phyloP scores from a whole-genome alignment of 2,329 filamentous ascomycete species.

The Mycogone perniciosa region DNA sequence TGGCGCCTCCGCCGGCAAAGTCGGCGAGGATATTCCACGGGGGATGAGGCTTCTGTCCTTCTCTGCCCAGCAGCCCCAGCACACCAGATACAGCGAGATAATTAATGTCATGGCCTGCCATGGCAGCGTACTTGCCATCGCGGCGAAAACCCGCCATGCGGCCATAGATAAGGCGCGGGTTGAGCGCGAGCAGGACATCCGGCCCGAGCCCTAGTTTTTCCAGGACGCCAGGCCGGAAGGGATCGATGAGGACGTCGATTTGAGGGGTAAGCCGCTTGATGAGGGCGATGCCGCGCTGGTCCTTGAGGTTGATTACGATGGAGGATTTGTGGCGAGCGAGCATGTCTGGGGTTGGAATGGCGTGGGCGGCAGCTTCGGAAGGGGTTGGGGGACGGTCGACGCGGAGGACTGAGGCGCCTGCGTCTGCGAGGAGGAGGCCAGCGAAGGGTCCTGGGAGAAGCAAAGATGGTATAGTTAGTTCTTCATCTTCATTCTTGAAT shows the following conservation, averaged over 20 bases:
- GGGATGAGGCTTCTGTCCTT: slow-evolving; percentile 63
- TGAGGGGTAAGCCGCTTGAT: slow-evolving; percentile 61
- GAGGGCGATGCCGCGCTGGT: slow-evolving; percentile 54
- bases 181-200: slow-evolving; percentile 55
- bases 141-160: slow-evolving; percentile 87
- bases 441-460: slow-evolving; percentile 66
- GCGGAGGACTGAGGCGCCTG: slow-evolving; percentile 80
- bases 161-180: slow-evolving; percentile 72
- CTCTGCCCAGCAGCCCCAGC: slow-evolving; percentile 67
- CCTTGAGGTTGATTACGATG: slow-evolving; percentile 74
- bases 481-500: background rate
- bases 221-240: slow-evolving; percentile 84
- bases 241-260: slow-evolving; percentile 85
- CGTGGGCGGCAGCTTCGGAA: slow-evolving; percentile 27
- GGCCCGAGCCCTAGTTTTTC: slow-evolving; percentile 79
- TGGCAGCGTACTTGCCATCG: slow-evolving; percentile 75
- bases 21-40: slow-evolving; percentile 83
- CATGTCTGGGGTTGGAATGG: slow-evolving; percentile 56
- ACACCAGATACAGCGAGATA: slow-evolving; percentile 86
- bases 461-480: background rate
- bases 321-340: slow-evolving; percentile 77
- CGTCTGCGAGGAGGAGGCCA: slow-evolving; percentile 81
- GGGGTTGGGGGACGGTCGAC: slow-evolving; percentile 61
- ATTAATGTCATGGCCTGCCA: slow-evolving; percentile 96
- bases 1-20: slow-evolving; percentile 83